These are phyloP conservation scores for Chamaecyparis obtusa DNA, from an alignment of 75 land plant genomes.

Conservation along the genomic window DNA sequence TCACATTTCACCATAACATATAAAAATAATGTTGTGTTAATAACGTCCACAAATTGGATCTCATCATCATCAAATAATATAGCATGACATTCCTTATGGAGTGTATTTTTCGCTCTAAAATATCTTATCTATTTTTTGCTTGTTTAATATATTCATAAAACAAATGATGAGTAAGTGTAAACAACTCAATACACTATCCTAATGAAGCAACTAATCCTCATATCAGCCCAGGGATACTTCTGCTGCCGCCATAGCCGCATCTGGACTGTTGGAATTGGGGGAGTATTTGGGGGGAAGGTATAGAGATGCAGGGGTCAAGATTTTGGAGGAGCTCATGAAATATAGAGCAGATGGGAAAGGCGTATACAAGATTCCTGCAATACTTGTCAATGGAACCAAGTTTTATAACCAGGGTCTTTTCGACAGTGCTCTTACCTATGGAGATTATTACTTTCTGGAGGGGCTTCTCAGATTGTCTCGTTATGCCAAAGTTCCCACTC, in stretches of 20 bases:
- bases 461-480: conserved; percentile 1
- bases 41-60: too few relatives aligned
- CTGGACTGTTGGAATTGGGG: background rate
- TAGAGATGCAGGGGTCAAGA: background rate
- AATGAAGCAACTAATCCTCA: too few relatives aligned
- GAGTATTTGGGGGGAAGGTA: background rate
- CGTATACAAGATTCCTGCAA: background rate
- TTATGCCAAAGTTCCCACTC: background rate
- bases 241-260: background rate
- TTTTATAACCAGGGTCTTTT: background rate
- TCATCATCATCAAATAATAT: too few relatives aligned
- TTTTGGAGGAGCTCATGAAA: background rate
- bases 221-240: background rate
- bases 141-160: too few relatives aligned
- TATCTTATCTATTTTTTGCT: too few relatives aligned
- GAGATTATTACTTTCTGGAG: conserved; percentile 4
- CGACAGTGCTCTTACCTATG: background rate
- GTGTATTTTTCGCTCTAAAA: too few relatives aligned
- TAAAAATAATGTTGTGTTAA: too few relatives aligned
- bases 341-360: background rate
- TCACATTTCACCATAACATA: too few relatives aligned
- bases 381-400: background rate
- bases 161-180: too few relatives aligned
- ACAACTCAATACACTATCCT: too few relatives aligned
- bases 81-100: too few relatives aligned